These are phyloP conservation scores for Micromonas commoda DNA, from an alignment of 139 green algal genomes.

Conservation along the genomic window DNA sequence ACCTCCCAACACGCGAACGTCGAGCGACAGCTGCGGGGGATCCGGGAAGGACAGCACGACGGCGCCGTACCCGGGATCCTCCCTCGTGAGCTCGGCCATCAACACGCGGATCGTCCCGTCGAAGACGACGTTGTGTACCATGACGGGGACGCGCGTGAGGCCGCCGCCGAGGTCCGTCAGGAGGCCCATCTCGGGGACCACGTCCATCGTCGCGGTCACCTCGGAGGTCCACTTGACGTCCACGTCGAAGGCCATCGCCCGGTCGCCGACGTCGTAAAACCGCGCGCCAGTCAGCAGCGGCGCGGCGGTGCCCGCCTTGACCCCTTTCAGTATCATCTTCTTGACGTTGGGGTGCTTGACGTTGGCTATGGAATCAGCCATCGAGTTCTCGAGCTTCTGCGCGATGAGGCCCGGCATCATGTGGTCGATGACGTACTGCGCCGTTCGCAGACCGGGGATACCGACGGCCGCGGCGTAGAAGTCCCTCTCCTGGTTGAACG, in stretches of 20 bases:
- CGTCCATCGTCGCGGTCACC: not conserved
- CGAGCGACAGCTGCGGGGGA: not conserved
- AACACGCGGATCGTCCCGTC: not conserved
- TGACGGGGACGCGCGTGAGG: not conserved
- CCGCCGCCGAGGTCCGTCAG: not conserved
- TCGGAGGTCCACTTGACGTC: not conserved
- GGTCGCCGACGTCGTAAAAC: not conserved
- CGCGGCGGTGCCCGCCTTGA: not conserved
- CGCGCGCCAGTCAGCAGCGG: not conserved
- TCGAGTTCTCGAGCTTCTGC: not conserved
- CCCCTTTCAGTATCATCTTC: not conserved
- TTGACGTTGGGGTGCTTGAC: not conserved
- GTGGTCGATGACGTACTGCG: slow-evolving; percentile 5
- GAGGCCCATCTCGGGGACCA: not conserved
- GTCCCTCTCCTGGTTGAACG: slow-evolving; percentile 5
- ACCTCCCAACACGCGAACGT: not conserved
- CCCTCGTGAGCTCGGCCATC: not conserved
- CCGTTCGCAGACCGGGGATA: not conserved
- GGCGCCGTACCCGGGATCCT: not conserved
- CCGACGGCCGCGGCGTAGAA: not conserved
- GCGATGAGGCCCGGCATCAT: not conserved
- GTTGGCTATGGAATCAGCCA: not conserved
- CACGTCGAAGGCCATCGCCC: not conserved
- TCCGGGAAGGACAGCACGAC: slow-evolving; percentile 1
- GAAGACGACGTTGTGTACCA: not conserved